Evolutionary conservation across 2,329 filamentous ascomycete species (phyloP).

Genomic region (Coniochaeta pulveracea): DNA sequence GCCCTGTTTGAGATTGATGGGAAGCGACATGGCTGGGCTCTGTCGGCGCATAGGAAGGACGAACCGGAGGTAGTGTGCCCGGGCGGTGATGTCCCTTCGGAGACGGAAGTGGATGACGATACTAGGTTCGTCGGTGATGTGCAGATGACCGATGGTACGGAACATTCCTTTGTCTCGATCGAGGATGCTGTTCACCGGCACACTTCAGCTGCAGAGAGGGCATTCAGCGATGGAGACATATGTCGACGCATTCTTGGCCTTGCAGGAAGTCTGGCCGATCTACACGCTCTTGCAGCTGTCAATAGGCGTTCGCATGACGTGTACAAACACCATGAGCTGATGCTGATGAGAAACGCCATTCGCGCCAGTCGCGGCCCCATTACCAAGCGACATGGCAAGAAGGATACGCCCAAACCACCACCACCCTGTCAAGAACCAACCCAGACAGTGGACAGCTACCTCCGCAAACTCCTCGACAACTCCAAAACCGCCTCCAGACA

Average conservation of each 20-base stretch:
- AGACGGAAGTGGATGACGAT: no score
- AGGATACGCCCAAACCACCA: no score
- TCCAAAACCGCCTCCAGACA: no score
- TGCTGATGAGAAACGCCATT: constrained; percentile 19
- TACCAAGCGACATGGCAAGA: no score
- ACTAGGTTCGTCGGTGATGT: no score
- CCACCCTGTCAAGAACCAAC: no score
- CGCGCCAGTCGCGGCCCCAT: no score
- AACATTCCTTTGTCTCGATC: no score
- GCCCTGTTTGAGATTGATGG: constrained; percentile 37
- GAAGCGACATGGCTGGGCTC: constrained; percentile 34
- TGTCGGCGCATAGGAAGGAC: constrained; percentile 26
- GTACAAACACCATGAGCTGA: constrained; percentile 31
- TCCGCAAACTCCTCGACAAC: no score
- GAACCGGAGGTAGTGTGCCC: constrained; percentile 22
- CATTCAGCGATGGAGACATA: constrained; percentile 17
- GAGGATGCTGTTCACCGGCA: no score
- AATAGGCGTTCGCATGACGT: constrained; percentile 30
- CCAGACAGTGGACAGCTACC: no score
- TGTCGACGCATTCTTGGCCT: constrained; percentile 27
- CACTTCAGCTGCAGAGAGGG: constrained; percentile 2
- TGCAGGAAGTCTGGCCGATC: constrained; percentile 27
- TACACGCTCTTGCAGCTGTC: constrained; percentile 29
- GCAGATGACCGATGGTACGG: no score
- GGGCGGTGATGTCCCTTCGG: not conserved